Evolutionary conservation across 139 green algal genomes (phyloP).

Genomic region (Micractinium sp.): DNA sequence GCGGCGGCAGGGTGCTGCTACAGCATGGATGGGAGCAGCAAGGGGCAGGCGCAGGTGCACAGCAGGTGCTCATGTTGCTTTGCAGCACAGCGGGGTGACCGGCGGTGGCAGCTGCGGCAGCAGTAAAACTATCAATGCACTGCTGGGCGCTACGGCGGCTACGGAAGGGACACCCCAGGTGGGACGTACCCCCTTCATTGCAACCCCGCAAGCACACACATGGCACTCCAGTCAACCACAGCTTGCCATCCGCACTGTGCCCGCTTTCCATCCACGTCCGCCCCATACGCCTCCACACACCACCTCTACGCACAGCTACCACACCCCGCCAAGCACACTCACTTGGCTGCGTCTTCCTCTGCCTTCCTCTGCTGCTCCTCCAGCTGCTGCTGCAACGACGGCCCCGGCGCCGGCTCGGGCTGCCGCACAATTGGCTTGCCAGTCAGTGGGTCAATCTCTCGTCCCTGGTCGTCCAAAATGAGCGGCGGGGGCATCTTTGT

Average conservation of each 20-base stretch:
- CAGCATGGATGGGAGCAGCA: not conserved
- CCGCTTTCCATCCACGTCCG: not conserved
- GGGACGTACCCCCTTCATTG: too few species aligned
- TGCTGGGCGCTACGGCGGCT: too few species aligned
- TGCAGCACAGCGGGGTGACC: not conserved
- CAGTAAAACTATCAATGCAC: too few species aligned
- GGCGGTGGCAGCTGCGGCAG: too few species aligned
- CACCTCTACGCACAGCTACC: not conserved
- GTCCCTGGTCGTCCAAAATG: constrained; percentile 60
- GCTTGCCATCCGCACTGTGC: too few species aligned
- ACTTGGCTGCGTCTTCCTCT: constrained; percentile 20
- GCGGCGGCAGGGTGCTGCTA: not conserved
- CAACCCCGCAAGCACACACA: not conserved
- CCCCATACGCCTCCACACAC: not conserved
- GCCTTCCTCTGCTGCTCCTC: constrained; percentile 30
- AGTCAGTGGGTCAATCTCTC: constrained; percentile 54
- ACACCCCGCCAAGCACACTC: not conserved
- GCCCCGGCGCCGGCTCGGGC: not conserved
- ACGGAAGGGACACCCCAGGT: too few species aligned
- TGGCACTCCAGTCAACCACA: not conserved
- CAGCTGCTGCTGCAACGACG: constrained; percentile 18
- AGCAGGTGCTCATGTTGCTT: not conserved
- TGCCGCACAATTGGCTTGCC: constrained; percentile 30
- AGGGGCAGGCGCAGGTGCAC: not conserved
- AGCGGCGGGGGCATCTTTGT: constrained; percentile 46